These are phyloP conservation scores for Ambrosia artemisiifolia DNA, from an alignment of 129 eudicot genomes.

Conservation along the genomic window DNA sequence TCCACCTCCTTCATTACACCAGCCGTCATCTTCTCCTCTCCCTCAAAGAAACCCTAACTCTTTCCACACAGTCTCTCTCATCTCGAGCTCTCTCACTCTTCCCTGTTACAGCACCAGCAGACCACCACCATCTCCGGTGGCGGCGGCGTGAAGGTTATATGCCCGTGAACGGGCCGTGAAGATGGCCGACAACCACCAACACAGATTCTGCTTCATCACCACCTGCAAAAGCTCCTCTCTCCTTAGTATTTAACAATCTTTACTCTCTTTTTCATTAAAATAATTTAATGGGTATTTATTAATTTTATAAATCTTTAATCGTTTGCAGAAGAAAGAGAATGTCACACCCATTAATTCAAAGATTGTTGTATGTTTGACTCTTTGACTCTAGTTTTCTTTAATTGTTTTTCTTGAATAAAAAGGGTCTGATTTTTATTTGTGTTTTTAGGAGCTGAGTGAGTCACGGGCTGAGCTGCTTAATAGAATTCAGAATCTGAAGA, in stretches of 20 bases:
- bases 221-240: constrained; percentile 9
- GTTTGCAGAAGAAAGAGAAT: constrained; percentile 70
- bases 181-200: too few relatives aligned
- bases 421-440: constrained; percentile 11
- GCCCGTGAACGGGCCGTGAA: too few relatives aligned
- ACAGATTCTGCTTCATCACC: constrained; percentile 16
- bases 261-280: neutral
- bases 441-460: constrained; percentile 63
- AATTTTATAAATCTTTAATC: neutral
- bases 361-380: constrained; percentile 45
- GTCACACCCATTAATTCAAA: constrained; percentile 57
- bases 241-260: neutral
- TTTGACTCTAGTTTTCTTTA: neutral
- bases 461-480: constrained; percentile 72
- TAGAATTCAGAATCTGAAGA: constrained; percentile 75
- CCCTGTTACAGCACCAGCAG: too few relatives aligned
- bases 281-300: neutral
- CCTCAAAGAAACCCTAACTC: too few relatives aligned
- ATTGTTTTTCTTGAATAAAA: neutral
- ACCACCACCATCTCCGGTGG: too few relatives aligned
- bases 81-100: too few relatives aligned
- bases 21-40: too few relatives aligned
- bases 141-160: too few relatives aligned
- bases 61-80: too few relatives aligned
- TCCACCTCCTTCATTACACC: too few relatives aligned